Base-by-base conservation (phyloP, 768 basidiomycete genomes). In the Phallus indusiatus region DNA sequence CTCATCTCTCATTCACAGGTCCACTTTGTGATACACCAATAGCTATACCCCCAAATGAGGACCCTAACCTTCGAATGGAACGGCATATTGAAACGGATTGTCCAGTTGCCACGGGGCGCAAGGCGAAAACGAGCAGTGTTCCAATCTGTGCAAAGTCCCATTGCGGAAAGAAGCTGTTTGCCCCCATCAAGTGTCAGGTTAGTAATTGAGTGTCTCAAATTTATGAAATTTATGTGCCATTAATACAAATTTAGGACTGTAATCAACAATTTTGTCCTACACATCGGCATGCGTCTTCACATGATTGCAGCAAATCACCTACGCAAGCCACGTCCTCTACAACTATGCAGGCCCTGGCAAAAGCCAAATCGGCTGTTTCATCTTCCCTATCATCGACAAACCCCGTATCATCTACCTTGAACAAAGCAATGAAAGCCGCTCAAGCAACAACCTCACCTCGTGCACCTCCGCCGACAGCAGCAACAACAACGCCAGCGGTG, bases 1-100 rank as follows among this genome's bases (percentile, higher is more conserved):
- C 53, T 9, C 42, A 34, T 2, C 18, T 9, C 16, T 42, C 16
- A 28, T 5, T 50, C 0, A n/a, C 60, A 86, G 88, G 88, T 64
- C 90, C 90, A 3, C 71, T 93, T 22, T 94, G 91, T 73, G 83
- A 81, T 62, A 77, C 71, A 2, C 88, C 88, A 0, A 81, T 93
- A 10, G 81, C 88, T 2, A 80, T 91, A 53, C 82, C 81, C n/a
- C 82, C 78, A 0, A 85, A 86, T 24, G 82, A 88, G 68, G 87
- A 93, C 65, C 88, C 90, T 11, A 93, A 93, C 64, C 71, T 82
- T 47, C 80, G 83, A 52, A 90, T 94, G 86, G 89, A 92, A 64
- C 71, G 74, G 0, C 90, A 93, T 68, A 78, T 94, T 63, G 73
- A 67, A 21, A 75, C 66, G 0, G 84, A 85, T 49, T 92, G 90